Conservation (phyloP, 2,329 filamentous ascomycete genomes). For the Colletotrichum sp. region DNA sequence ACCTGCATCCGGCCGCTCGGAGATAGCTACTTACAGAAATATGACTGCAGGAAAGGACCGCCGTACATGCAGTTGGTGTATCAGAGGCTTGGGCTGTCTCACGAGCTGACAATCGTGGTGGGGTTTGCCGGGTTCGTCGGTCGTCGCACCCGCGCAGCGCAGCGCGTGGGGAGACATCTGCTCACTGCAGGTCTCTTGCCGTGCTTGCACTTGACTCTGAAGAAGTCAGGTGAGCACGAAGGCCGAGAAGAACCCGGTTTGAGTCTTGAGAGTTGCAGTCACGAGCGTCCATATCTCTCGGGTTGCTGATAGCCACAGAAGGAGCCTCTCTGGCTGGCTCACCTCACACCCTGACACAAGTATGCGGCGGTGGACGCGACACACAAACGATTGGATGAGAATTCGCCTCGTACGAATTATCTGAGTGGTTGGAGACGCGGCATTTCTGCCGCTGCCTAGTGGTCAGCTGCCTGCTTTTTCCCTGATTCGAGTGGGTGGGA, state of each 20-base stretch:
- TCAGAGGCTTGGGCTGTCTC: constrained; percentile 19
- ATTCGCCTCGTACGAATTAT: constrained; percentile 11
- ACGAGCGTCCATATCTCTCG: not conserved
- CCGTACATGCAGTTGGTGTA: constrained; percentile 13
- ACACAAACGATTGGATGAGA: constrained; percentile 18
- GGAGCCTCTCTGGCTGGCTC: not conserved
- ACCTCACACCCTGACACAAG: not conserved
- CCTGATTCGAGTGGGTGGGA: constrained; percentile 2
- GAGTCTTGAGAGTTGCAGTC: not conserved
- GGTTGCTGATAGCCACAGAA: not conserved
- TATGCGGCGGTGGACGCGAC: not conserved
- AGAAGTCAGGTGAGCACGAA: not conserved
- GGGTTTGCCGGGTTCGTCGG: constrained; percentile 11
- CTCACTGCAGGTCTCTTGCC: not conserved
- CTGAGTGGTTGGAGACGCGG: constrained; percentile 19
- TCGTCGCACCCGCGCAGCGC: not conserved
- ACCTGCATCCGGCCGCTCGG: constrained; percentile 22
- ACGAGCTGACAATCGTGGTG: constrained; percentile 15
- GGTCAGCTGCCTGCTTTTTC: constrained; percentile 11
- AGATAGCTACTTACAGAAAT: constrained; percentile 22
- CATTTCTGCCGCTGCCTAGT: constrained; percentile 15
- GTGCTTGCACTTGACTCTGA: not conserved
- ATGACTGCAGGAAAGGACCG: constrained; percentile 12
- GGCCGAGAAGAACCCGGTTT: not conserved
- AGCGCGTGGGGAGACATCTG: not conserved